These are phyloP conservation scores for Venturiaceae sp. DNA, from an alignment of 2,329 filamentous ascomycete genomes.

Conservation along the genomic window DNA sequence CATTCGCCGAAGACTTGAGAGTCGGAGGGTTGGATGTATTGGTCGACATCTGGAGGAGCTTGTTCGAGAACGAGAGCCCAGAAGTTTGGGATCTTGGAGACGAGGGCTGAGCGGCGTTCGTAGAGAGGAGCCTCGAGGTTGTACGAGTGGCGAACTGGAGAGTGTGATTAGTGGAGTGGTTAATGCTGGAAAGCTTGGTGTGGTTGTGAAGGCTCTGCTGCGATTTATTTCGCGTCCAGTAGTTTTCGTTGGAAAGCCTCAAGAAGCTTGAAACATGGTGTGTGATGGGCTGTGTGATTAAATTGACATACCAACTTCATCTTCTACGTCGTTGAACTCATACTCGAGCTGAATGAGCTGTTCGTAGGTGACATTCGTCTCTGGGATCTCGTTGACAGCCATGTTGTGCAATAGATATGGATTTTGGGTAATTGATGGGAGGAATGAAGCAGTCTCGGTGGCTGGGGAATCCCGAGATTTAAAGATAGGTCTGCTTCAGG, in stretches of 20 bases:
- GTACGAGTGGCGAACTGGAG: slow-evolving; percentile 62
- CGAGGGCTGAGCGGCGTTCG: slow-evolving; percentile 60
- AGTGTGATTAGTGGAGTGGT: neutral
- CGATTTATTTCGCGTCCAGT: no score
- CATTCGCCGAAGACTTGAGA: slow-evolving; percentile 59
- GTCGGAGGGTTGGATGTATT: slow-evolving; percentile 77
- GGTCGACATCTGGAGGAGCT: slow-evolving; percentile 75
- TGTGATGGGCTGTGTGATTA: neutral
- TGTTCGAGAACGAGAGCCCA: slow-evolving; percentile 92
- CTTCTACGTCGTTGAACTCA: slow-evolving; percentile 75
- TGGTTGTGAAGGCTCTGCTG: no score
- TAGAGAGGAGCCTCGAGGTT: slow-evolving; percentile 62
- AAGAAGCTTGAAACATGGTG: no score
- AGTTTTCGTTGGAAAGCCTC: neutral
- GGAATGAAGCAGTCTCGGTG: neutral
- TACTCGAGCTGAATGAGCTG: slow-evolving; percentile 71
- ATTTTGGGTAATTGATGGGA: neutral
- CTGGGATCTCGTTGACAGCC: slow-evolving; percentile 11
- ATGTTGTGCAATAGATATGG: neutral
- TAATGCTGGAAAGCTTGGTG: neutral
- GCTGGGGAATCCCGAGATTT: neutral
- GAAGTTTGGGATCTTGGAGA: slow-evolving; percentile 73
- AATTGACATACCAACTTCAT: slow-evolving; percentile 62
- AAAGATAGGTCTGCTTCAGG: neutral
- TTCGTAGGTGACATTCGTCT: slow-evolving; percentile 50